Conservation (phyloP, 1,284 basidiomycete species). For the Ustilago cynodontis region DNA sequence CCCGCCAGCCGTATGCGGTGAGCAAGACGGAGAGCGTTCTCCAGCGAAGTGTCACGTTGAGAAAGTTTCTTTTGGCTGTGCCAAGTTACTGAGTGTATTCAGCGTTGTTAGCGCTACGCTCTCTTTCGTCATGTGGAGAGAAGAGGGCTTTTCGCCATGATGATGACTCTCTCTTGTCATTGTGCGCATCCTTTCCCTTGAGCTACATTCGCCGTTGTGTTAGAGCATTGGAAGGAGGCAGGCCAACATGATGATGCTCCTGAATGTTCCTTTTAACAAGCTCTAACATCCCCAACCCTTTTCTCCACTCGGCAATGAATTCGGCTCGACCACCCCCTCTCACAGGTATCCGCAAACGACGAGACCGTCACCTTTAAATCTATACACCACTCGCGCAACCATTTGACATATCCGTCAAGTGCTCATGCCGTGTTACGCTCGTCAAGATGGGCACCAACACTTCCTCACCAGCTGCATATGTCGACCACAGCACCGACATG, state of each 20-base stretch:
- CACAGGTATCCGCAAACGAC: no score
- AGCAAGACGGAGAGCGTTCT: neutral
- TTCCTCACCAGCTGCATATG: slow-evolving; percentile 36
- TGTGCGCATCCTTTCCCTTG: neutral
- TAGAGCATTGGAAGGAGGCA: neutral
- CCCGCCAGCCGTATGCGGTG: neutral
- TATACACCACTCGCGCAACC: neutral
- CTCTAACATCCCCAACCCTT: neutral
- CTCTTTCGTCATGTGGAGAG: slow-evolving; percentile 1
- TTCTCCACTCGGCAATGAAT: slow-evolving; percentile 6
- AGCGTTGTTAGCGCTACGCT: neutral
- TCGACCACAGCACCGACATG: slow-evolving; percentile 19
- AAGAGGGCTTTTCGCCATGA: neutral
- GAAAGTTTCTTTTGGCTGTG: no score
- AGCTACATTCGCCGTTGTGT: neutral
- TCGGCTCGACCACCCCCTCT: neutral
- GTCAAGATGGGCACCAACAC: slow-evolving; percentile 32
- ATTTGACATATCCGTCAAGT: neutral
- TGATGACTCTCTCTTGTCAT: neutral
- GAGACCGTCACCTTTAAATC: neutral
- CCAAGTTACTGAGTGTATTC: neutral
- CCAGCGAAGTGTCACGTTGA: neutral
- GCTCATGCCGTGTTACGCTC: neutral
- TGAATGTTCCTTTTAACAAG: neutral
- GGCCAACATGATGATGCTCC: no score